Evolutionary conservation across 2,329 filamentous ascomycete species (phyloP), one percentile per base, ranked within the genome.

Genomic region (Fulvia fulva): DNA sequence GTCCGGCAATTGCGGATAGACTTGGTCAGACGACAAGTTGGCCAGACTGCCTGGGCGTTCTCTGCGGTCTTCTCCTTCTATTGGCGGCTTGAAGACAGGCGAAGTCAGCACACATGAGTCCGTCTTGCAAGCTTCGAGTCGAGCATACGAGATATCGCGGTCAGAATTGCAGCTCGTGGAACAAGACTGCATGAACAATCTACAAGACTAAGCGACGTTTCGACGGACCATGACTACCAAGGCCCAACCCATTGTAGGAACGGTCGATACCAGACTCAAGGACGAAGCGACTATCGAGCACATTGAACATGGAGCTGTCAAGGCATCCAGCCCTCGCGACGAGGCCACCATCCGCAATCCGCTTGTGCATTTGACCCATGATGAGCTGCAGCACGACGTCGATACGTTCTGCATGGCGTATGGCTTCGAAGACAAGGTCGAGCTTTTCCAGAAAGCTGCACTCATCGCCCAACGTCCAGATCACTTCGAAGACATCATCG

Each of bases 311-410:
- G 9, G 30, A 11, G 30, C 30, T 3, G 16, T 9, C 5, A 56
- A 67, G 45, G 62, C 63, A 25, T 63, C 70, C 37, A 63, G 64
- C 26, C 67, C 68, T 9, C 30, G 8, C 30, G 8, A 34, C 30
- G n/a, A n/a, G n/a, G 8, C 30, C 30, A 45, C 68, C 45, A 63
- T 83, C 56, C 75, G 78, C 55, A 87, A 86, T 43, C 81, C 81
- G 9, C 74, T 87, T 2, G 78, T 75, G 1, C 80, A 78, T 0
- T 76, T 87, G 6, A 75, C 80, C 2, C 76, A 78, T 25, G 75
- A 80, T 1, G 71, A 80, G 54, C 77, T 87, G 12, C 69, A 86
- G 37, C 69, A 73, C 21, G 76, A 83, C 59, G 84, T 87, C 1
- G 76, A 82, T 45, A 68, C 73, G 0, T 87, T 86, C 67, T 82